Conservation (phyloP, 768 basidiomycete genomes). For the Leucocoprinus leucothites region DNA sequence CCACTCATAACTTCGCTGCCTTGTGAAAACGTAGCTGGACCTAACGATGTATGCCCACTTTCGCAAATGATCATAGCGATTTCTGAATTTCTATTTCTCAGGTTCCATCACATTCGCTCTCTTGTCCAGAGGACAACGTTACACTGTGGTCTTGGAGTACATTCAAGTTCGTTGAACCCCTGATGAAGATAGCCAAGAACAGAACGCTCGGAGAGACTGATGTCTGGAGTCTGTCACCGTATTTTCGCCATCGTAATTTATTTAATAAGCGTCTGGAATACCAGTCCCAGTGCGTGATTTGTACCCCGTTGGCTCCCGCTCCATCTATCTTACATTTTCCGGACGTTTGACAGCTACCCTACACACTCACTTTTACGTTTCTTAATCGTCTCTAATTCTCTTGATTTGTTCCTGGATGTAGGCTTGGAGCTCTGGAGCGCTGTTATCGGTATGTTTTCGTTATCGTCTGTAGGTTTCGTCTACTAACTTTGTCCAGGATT, state of each 20-base stretch:
- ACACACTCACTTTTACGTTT: conserved; percentile 58
- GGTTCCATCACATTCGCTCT: conserved; percentile 45
- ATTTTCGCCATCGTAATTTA: conserved; percentile 63
- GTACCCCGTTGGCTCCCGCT: neutral
- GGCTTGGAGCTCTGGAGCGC: conserved; percentile 59
- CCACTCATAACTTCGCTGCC: conserved; percentile 47
- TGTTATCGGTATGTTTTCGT: conserved; percentile 37
- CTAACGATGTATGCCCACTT: conserved; percentile 39
- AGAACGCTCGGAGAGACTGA: conserved; percentile 49
- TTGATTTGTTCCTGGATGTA: conserved; percentile 63
- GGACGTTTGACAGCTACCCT: conserved; percentile 40
- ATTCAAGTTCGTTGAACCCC: conserved; percentile 63
- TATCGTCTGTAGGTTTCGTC: neutral
- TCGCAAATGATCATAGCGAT: neutral
- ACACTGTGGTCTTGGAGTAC: conserved; percentile 64
- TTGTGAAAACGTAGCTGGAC: conserved; percentile 44
- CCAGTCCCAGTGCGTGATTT: conserved; percentile 31
- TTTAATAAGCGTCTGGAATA: conserved; percentile 63
- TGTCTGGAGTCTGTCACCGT: conserved; percentile 67
- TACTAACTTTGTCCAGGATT: conserved; percentile 41
- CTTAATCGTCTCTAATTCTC: conserved; percentile 61
- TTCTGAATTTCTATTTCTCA: conserved; percentile 19
- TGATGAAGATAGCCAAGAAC: conserved; percentile 48
- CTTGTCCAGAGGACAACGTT: conserved; percentile 65
- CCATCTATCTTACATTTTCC: neutral